Evolutionary conservation across 2,329 filamentous ascomycete species (phyloP).

Genomic region (Epichloe gansuensis): DNA sequence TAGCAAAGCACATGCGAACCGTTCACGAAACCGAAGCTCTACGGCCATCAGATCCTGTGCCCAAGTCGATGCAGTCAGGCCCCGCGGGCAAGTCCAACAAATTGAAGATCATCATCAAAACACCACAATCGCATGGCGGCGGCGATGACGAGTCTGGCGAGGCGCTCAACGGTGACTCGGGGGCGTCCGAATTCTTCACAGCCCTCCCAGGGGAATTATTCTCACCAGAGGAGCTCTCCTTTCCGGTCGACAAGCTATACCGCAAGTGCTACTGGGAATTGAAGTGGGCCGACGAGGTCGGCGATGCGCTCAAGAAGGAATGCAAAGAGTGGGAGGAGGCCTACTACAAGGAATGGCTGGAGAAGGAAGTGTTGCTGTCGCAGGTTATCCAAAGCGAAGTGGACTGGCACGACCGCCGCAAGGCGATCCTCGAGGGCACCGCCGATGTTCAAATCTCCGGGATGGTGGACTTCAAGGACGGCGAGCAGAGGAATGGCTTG

Average conservation of each 20-base stretch:
- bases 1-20: conserved; percentile 97
- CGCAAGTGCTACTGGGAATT: conserved; percentile 58
- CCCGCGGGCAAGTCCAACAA: conserved; percentile 35
- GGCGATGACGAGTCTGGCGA: conserved; percentile 43
- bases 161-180: conserved; percentile 39
- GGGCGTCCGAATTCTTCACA: conserved; percentile 46
- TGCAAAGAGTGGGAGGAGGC: conserved; percentile 52
- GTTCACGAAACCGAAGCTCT: conserved; percentile 94
- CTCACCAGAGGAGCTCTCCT: conserved; percentile 47
- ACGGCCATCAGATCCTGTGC: conserved; percentile 63
- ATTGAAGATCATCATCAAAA: conserved; percentile 52
- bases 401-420: conserved; percentile 48
- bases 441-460: conserved; percentile 31
- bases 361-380: conserved; percentile 68
- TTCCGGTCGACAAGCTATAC: conserved; percentile 46
- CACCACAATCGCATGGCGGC: conserved; percentile 41
- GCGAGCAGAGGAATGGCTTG: conserved; percentile 13
- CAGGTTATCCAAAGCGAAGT: conserved; percentile 56
- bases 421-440: conserved; percentile 37
- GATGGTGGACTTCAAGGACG: conserved; percentile 17
- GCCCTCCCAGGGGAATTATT: conserved; percentile 47
- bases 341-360: conserved; percentile 61
- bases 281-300: conserved; percentile 58
- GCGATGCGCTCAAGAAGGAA: conserved; percentile 49
- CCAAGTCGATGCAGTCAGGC: conserved; percentile 49